Base-by-base conservation (phyloP, 371 early-diverging fungal species). In the Circinella umbellata region DNA sequence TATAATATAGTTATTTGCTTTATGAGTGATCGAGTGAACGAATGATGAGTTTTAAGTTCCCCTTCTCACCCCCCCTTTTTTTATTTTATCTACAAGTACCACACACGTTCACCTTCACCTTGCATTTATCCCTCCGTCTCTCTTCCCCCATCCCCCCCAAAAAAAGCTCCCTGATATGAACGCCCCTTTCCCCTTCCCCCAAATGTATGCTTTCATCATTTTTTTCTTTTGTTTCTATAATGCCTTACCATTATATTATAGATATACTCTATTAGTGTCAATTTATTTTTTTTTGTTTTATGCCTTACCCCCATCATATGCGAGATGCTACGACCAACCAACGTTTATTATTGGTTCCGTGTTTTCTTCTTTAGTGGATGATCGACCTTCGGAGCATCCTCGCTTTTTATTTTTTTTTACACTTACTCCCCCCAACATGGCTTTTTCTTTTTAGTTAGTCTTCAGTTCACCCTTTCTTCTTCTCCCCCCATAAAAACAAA, bases 221-320 rank as follows among this genome's bases (percentile, higher is more conserved):
- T 67, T 67, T 60, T 67, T 67, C 60, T 67, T 46, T 48, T 67
- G 34, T 61, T 67, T 67, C 68, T 47, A 67, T 67, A 48, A 55
- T 39, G 37, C 55, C 13, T 42, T 61, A 61, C 37, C 46, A 61
- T 61, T 38, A 18, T 27, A 38, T 17, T 2, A 42, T 18, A 35
- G 36, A 13, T 64, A 27, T 17, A 27, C 36, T 15, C 65, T 53
- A 27, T 27, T 27, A 27, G 27, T 27, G 27, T 27, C 27, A 27
- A 27, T 27, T 27, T 27, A 1, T 27, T 27, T 27, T 27, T 1
- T 27, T 27, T 27, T 27, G 0, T 27, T 27, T 27, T 27, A 27
- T 27, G 27, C 27, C 27, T 27, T 27, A 27, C 27, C 27, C 53
- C 65, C 49, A 18, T 53, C 51, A 51, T 47, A n/a, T 61, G 61